Evolutionary conservation across 768 basidiomycete species (phyloP), one percentile per base, ranked within the genome.

Genomic region (Cystobasidium tubakii): DNA sequence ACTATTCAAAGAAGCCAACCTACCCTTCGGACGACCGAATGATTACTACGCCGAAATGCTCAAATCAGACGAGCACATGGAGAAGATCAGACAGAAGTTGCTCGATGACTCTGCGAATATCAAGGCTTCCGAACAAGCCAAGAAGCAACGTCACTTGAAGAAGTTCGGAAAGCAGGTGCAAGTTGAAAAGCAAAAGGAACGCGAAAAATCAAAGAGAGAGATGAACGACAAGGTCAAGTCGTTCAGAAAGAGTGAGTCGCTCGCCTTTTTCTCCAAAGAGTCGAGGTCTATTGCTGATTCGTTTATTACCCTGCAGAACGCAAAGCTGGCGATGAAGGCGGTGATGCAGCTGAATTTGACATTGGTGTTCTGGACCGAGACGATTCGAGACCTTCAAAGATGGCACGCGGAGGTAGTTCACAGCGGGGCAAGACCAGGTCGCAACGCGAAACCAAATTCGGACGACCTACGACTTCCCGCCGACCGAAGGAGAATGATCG

Each of bases 21-120:
- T 92, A 74, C 88, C 93, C 0, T 98, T 96, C 82, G 89, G 90
- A 12, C 89, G 95, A 17, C 96, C 96, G 0, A 78, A 87, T 0
- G 95, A 97, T 82, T 98, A 93, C 81, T 98, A 95, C 76, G 95
- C 95, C 27, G 95, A 98, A 83, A 98, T 98, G 95, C 89, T 97
- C 77, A 97, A 98, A 82, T 89, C 88, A 36, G 96, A 99, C 78
- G 84, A 90, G 7, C 96, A 99, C 82, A 99, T 99, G 96, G 92
- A 96, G 81, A 88, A 92, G 74, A 90, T 98, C 77, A 89, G 96
- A 67, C 89, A 92, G 75, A 87, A 89, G 21, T 82, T 98, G 29
- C 85, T 98, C 31, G 90, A 98, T 82, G 96, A 98, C 81, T 83
- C 84, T 29, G 90, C 92, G 0, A 85, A 86, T 0, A 92, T 98